These are phyloP conservation scores for Haplographium delicatum DNA, from an alignment of 495 filamentous ascomycete species.

Conservation along the genomic window DNA sequence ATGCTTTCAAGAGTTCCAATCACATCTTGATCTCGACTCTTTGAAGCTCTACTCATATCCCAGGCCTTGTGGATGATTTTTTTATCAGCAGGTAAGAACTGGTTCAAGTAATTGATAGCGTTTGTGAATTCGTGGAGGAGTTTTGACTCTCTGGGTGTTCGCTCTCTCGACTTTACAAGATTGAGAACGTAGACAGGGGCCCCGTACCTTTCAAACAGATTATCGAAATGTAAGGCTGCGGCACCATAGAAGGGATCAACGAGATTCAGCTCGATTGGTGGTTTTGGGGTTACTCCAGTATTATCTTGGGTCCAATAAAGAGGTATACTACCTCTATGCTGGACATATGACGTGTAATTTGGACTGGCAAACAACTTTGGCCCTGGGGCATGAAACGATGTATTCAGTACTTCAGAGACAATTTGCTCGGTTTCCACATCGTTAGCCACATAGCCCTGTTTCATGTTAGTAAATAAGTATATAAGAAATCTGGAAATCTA, in stretches of 20 bases:
- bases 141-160: slow-evolving; percentile 89
- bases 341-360: slow-evolving; percentile 90
- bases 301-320: slow-evolving; percentile 98
- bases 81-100: slow-evolving; percentile 77
- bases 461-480: slow-evolving; percentile 12
- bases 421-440: slow-evolving; percentile 99
- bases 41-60: slow-evolving; percentile 96
- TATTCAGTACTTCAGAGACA: slow-evolving; percentile 86
- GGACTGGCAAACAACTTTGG: slow-evolving; percentile 82
- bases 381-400: slow-evolving; percentile 90
- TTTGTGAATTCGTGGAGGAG: slow-evolving; percentile 82
- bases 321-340: slow-evolving; percentile 95
- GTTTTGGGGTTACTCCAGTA: slow-evolving; percentile 91
- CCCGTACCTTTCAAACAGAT: slow-evolving; percentile 91
- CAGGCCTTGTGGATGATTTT: slow-evolving; percentile 91
- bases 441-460: slow-evolving; percentile 85
- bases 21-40: slow-evolving; percentile 91
- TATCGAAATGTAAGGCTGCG: slow-evolving; percentile 95
- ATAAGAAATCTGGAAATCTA: slow-evolving; percentile 16
- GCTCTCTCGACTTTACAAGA: slow-evolving; percentile 83
- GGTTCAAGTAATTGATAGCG: slow-evolving; percentile 88
- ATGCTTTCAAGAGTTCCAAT: slow-evolving; percentile 87
- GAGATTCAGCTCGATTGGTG: slow-evolving; percentile 89
- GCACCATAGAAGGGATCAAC: slow-evolving; percentile 94
- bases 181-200: slow-evolving; percentile 90